phyloP scores from a whole-genome alignment of 257 asterid genomes.

The Pogostemon cablin region DNA sequence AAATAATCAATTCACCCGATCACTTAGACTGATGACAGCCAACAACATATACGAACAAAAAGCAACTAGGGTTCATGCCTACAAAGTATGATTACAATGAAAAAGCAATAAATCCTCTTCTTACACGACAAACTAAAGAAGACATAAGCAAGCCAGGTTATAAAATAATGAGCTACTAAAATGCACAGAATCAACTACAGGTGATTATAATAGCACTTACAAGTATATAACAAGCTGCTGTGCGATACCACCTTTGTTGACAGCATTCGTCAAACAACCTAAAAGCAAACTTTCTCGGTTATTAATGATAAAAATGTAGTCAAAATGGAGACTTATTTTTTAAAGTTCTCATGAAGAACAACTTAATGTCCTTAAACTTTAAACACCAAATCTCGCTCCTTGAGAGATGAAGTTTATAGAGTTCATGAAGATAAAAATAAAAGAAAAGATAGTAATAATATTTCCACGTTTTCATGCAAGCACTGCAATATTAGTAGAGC shows the following conservation, averaged over 20 bases:
- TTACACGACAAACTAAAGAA: not conserved
- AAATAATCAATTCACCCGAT: slow-evolving; percentile 7
- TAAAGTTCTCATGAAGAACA: slow-evolving; percentile 17
- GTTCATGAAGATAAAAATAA: slow-evolving; percentile 20
- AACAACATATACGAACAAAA: slow-evolving; percentile 10
- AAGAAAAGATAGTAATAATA: not conserved
- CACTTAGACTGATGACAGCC: slow-evolving; percentile 14
- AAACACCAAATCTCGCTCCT: slow-evolving; percentile 24
- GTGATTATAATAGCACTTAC: slow-evolving; percentile 40
- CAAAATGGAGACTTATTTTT: not conserved
- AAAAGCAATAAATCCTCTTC: not conserved
- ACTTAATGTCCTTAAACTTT: slow-evolving; percentile 19
- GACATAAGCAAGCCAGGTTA: no score
- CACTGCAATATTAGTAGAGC: not conserved
- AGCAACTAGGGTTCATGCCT: slow-evolving; percentile 1
- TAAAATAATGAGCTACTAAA: no score
- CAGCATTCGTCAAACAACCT: slow-evolving; percentile 80
- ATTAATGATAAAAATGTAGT: slow-evolving; percentile 30
- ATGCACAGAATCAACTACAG: no score
- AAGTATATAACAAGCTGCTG: slow-evolving; percentile 75
- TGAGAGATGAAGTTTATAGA: slow-evolving; percentile 24
- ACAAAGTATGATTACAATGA: not conserved
- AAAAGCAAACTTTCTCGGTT: slow-evolving; percentile 26
- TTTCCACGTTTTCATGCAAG: slow-evolving; percentile 18
- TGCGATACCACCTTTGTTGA: slow-evolving; percentile 71